phyloP scores from a whole-genome alignment of 352 stramenopile genomes.

The Phytopythium kandeliae region DNA sequence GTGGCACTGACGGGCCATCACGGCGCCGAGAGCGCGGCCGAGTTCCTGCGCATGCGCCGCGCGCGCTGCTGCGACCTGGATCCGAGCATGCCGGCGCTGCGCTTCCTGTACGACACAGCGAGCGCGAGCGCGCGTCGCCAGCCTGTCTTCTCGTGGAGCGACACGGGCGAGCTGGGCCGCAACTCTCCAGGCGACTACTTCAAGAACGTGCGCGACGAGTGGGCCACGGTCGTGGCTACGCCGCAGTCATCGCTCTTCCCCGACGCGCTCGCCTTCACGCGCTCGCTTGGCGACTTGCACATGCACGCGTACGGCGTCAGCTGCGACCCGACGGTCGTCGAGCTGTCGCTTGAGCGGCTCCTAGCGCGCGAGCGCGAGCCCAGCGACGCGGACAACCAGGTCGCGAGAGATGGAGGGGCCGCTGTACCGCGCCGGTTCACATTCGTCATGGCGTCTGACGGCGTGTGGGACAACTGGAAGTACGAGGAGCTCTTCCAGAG shows the following conservation, averaged over 20 bases:
- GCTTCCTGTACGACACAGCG: slow-evolving; percentile 81
- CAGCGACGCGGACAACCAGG: slow-evolving; percentile 17
- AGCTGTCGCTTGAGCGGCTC: slow-evolving; percentile 40
- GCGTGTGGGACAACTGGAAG: slow-evolving; percentile 89
- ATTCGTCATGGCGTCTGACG: slow-evolving; percentile 74
- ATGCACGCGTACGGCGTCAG: slow-evolving; percentile 84
- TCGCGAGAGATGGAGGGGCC: slow-evolving; percentile 8
- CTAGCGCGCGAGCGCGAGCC: slow-evolving; percentile 12
- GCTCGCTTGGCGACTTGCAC: slow-evolving; percentile 84
- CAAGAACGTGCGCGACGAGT: slow-evolving; percentile 92
- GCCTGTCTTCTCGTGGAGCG: slow-evolving; percentile 32
- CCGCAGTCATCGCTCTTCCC: slow-evolving; percentile 57
- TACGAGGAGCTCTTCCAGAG: slow-evolving; percentile 67
- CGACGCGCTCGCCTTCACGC: slow-evolving; percentile 84
- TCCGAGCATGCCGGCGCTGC: slow-evolving; percentile 43
- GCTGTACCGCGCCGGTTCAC: slow-evolving; percentile 26
- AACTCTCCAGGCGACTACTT: slow-evolving; percentile 66
- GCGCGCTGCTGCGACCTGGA: slow-evolving; percentile 22
- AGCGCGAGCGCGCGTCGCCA: slow-evolving; percentile 25
- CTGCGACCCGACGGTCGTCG: slow-evolving; percentile 50
- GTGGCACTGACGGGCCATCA: slow-evolving; percentile 82
- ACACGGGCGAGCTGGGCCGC: slow-evolving; percentile 25
- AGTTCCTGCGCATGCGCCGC: slow-evolving; percentile 62
- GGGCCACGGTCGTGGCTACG: slow-evolving; percentile 79
- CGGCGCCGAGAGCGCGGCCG: slow-evolving; percentile 61